phyloP scores from a whole-genome alignment of 352 stramenopile genomes.

The Globisporangium nagaii region DNA sequence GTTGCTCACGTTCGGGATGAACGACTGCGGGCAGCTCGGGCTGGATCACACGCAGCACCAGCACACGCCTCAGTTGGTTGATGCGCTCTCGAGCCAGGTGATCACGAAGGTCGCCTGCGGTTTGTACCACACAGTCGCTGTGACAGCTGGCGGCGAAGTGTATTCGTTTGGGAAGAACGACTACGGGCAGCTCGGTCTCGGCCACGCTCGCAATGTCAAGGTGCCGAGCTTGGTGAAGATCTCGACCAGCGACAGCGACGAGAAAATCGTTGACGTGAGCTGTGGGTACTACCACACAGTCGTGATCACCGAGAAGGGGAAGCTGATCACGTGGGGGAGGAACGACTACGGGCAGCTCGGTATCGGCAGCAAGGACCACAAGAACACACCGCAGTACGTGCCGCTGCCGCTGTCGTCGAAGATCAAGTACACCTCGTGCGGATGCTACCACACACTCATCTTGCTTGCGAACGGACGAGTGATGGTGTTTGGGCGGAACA shows the following conservation, averaged over 20 bases:
- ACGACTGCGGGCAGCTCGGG: slow-evolving; percentile 81
- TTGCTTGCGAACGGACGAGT: slow-evolving; percentile 70
- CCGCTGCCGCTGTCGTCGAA: slow-evolving; percentile 75
- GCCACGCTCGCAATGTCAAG: slow-evolving; percentile 74
- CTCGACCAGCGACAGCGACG: slow-evolving; percentile 52
- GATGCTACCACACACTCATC: slow-evolving; percentile 82
- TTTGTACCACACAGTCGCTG: slow-evolving; percentile 73
- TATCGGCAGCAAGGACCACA: slow-evolving; percentile 87
- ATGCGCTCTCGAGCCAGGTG: slow-evolving; percentile 64
- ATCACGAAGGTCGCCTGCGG: slow-evolving; percentile 69
- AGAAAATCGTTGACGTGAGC: slow-evolving; percentile 72
- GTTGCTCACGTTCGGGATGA: slow-evolving; percentile 85
- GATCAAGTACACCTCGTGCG: slow-evolving; percentile 71
- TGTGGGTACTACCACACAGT: slow-evolving; percentile 87
- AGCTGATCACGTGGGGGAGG: slow-evolving; percentile 77
- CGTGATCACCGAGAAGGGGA: slow-evolving; percentile 73
- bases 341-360: slow-evolving; percentile 87
- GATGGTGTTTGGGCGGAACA: slow-evolving; percentile 87
- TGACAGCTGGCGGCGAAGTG: slow-evolving; percentile 64
- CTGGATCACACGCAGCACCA: slow-evolving; percentile 83
- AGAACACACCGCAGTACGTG: slow-evolving; percentile 73
- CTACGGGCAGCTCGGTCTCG: slow-evolving; percentile 80
- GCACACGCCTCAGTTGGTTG: slow-evolving; percentile 75
- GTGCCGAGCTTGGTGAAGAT: slow-evolving; percentile 67
- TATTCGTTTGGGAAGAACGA: slow-evolving; percentile 87